A percentile compares a stretch with the other conserved stretches of the same genome.
Conservation (phyloP, 495 filamentous ascomycete genomes). For the Penicillium alfredii region DNA sequence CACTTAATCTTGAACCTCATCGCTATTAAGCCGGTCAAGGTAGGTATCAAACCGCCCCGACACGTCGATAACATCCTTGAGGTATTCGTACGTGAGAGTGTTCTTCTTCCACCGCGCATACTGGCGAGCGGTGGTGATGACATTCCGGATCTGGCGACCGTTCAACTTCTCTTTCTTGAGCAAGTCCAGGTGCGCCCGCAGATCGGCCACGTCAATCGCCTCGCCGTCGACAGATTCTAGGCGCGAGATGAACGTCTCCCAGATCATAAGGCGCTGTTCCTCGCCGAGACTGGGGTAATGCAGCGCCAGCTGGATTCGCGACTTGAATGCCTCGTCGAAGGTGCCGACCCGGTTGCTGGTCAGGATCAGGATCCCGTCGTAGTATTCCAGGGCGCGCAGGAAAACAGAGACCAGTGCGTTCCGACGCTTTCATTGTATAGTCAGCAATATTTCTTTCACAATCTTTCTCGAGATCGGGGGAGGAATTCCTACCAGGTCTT, state of each 20-base stretch:
- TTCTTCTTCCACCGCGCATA: constrained; percentile 14
- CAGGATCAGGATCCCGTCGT: constrained; percentile 35
- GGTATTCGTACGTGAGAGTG: constrained; percentile 12
- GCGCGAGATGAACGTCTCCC: neutral
- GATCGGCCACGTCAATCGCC: too few species aligned
- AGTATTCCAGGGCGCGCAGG: constrained; percentile 53
- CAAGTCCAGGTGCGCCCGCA: too few species aligned
- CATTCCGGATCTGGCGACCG: neutral
- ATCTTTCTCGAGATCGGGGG: too few species aligned
- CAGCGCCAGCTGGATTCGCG: constrained; percentile 43
- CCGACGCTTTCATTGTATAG: too few species aligned
- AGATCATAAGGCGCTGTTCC: neutral
- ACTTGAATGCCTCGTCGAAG: constrained; percentile 47
- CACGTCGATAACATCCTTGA: constrained; percentile 18
- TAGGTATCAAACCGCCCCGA: constrained; percentile 10
- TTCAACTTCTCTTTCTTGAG: neutral
- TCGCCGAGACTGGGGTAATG: constrained; percentile 24
- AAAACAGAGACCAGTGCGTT: constrained; percentile 51
- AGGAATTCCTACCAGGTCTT: too few species aligned
- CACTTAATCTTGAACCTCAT: too few species aligned
- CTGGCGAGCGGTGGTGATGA: constrained; percentile 1
- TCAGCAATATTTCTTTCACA: too few species aligned
- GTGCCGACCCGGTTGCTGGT: constrained; percentile 41
- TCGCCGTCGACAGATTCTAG: neutral
- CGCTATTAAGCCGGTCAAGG: constrained; percentile 2